A percentile compares a stretch with the other conserved stretches of the same genome.
Conservation (phyloP, 169 alveolate species). For the Plasmodium billcollinsi region DNA sequence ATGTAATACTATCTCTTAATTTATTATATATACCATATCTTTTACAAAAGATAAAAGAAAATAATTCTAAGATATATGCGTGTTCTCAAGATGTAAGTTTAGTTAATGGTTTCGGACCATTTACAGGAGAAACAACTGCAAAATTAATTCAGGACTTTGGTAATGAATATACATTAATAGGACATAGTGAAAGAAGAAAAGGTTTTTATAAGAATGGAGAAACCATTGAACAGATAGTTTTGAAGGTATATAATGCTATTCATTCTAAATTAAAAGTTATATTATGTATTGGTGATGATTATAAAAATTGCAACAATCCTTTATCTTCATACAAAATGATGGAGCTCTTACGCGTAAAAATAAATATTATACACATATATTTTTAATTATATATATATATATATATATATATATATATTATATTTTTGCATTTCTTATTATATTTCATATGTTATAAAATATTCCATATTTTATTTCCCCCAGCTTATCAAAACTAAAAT, state of each 20-base stretch:
- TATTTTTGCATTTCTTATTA: not conserved
- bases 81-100: conserved; percentile 76
- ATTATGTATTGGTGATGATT: conserved; percentile 66
- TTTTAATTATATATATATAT: not conserved
- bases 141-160: conserved; percentile 76
- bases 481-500: conserved; percentile 49
- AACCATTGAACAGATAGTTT: conserved; percentile 38
- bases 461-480: not conserved
- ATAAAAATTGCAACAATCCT: not conserved
- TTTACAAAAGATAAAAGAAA: conserved; percentile 37
- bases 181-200: conserved; percentile 67
- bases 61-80: conserved; percentile 46
- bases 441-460: not conserved
- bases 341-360: conserved; percentile 42
- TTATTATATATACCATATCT: conserved; percentile 65
- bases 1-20: conserved; percentile 51
- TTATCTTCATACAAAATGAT: conserved; percentile 1
- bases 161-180: conserved; percentile 44
- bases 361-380: not conserved
- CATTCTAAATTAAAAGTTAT: conserved; percentile 53
- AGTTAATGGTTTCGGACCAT: conserved; percentile 81
- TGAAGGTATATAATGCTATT: conserved; percentile 50
- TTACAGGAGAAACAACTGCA: conserved; percentile 87
- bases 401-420: not conserved
- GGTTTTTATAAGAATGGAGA: conserved; percentile 48